phyloP scores from a whole-genome alignment of 192 early-diverging fungal species.

The Funneliformis geosporum region DNA sequence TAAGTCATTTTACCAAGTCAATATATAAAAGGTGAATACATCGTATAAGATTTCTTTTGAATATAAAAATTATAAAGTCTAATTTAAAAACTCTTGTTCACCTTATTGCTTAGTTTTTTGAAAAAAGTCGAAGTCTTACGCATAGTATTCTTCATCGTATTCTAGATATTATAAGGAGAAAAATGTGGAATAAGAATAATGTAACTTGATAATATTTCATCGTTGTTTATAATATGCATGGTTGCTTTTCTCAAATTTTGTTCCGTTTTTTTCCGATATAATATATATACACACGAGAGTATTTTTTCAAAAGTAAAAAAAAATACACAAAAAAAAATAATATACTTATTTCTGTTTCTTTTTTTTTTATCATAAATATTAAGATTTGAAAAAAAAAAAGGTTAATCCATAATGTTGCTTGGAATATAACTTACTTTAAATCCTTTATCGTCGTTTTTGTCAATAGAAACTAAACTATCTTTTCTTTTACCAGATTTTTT shows the following conservation, averaged over 20 bases:
- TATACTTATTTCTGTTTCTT: background rate
- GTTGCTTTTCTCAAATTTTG: background rate
- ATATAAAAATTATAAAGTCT: background rate
- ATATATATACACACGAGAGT: background rate
- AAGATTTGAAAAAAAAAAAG: background rate
- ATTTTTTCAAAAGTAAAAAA: background rate
- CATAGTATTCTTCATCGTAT: constrained; percentile 30
- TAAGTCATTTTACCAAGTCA: background rate
- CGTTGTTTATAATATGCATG: background rate
- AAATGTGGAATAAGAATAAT: background rate
- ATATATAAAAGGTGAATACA: background rate
- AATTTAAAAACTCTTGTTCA: background rate
- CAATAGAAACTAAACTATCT: background rate
- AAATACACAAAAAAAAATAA: background rate
- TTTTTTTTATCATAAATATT: background rate
- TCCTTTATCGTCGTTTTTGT: constrained; percentile 9
- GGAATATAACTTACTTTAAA: background rate
- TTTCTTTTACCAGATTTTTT: constrained; percentile 22
- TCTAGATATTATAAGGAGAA: background rate
- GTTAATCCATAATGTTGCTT: background rate
- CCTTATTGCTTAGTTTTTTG: constrained; percentile 30
- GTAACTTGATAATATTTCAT: background rate
- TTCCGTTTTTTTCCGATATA: background rate
- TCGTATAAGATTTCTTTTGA: background rate
- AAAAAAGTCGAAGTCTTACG: constrained; percentile 32